Conservation (phyloP, 2,329 filamentous ascomycete species). For the Albophoma yamanashiensis region DNA sequence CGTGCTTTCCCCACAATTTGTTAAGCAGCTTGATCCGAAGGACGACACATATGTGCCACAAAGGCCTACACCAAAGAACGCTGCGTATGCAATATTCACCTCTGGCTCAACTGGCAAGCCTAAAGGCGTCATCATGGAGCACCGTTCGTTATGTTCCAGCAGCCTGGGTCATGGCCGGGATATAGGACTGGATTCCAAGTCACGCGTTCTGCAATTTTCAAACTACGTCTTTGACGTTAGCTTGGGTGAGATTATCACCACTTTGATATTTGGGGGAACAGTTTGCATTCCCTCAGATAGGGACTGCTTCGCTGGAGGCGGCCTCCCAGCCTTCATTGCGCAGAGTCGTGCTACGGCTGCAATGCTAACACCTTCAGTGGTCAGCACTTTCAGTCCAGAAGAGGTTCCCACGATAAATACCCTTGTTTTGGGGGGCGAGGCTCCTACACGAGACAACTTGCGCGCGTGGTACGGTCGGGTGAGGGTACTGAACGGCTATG, state of each 20-base stretch:
- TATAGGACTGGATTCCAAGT: constrained; percentile 31
- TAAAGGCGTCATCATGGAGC: constrained; percentile 21
- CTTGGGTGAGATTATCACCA: constrained; percentile 17
- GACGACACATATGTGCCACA: background rate
- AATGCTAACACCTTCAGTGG: constrained; percentile 9
- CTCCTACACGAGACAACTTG: constrained; percentile 1
- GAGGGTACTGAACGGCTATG: constrained; percentile 8
- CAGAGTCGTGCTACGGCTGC: constrained; percentile 3
- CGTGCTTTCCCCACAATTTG: background rate
- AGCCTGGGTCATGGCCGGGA: constrained; percentile 34
- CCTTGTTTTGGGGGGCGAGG: constrained; percentile 7
- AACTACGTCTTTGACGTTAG: constrained; percentile 40
- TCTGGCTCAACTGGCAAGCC: constrained; percentile 16
- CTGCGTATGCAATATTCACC: constrained; percentile 15
- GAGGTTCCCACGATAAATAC: constrained; percentile 5
- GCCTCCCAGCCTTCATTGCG: constrained; percentile 2
- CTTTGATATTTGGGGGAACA: constrained; percentile 9
- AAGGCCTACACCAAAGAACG: background rate
- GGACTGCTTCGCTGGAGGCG: background rate
- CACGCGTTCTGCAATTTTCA: constrained; percentile 42
- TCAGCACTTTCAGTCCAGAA: constrained; percentile 6
- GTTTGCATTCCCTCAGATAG: constrained; percentile 12
- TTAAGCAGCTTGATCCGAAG: background rate
- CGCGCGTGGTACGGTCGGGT: constrained; percentile 8
- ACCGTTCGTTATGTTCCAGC: constrained; percentile 41